Base-by-base conservation (phyloP, 495 filamentous ascomycete genomes). In the Lophiotrema nucula region DNA sequence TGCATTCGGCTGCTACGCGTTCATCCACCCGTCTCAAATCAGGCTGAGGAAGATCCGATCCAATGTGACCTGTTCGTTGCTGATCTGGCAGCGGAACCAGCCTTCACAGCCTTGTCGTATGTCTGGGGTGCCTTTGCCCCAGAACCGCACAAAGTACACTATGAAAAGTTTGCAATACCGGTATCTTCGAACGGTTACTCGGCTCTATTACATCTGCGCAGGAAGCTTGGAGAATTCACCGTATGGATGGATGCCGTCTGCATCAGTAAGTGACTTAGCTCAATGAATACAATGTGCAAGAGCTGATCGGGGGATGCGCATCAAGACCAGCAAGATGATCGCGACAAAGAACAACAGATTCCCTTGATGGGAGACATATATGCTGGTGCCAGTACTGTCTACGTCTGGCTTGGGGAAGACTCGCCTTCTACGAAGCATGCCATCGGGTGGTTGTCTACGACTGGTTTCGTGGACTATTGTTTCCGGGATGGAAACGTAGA, bases 301-400 rank as follows among this genome's bases (percentile, higher is more conserved):
- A n/a, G n/a, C n/a, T n/a, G n/a, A n/a, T n/a, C n/a, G n/a, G n/a
- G n/a, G n/a, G n/a, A n/a, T n/a, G n/a, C n/a, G n/a, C n/a, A n/a
- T n/a, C n/a, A n/a, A n/a, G n/a, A n/a, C n/a, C n/a, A n/a, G n/a
- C n/a, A n/a, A n/a, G n/a, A n/a, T n/a, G n/a, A n/a, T 15, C 18
- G 1, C 3, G 52, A 55, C 10, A 55, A 35, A 19, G 16, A 16
- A 3, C 38, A 55, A n/a, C 39, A 55, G 52, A 47, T 55, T 10
- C 38, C 42, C n/a, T 22, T 55, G 19, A 55, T 55, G 52, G 39
- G 39, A 4, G 52, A 55, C 19, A 47, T 55, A 2, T 55, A 45
- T 21, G 28, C 52, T 11, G 22, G 18, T 2, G 52, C 52, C 19
- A 24, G 15, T 12, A 26, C 13, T 4, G 52, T 55, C 1, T 47